Percentiles rank a stretch among this genome's conserved stretches.
Conservation (phyloP, 345 rosid species). For the Citrus sp. region DNA sequence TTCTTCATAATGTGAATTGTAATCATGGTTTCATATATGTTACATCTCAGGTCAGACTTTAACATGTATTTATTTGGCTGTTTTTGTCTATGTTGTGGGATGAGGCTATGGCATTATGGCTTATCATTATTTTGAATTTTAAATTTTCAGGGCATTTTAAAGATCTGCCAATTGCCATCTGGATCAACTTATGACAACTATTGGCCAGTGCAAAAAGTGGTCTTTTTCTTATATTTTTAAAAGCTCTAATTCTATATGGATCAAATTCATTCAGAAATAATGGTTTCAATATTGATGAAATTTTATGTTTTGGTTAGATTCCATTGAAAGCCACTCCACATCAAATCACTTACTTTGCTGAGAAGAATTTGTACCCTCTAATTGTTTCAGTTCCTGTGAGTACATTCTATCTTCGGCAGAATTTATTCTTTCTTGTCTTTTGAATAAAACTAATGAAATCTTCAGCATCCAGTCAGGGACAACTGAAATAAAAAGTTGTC, state of each 20-base stretch:
- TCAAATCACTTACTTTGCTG: slow-evolving; percentile 92
- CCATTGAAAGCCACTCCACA: slow-evolving; percentile 95
- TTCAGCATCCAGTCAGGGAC: neutral
- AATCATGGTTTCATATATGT: slow-evolving; percentile 94
- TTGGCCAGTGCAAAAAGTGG: slow-evolving; percentile 97
- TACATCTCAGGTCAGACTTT: slow-evolving; percentile 71
- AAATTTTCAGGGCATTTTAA: slow-evolving; percentile 68
- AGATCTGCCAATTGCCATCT: slow-evolving; percentile 92
- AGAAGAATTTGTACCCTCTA: slow-evolving; percentile 81
- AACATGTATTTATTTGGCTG: slow-evolving; percentile 8
- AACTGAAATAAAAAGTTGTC: neutral
- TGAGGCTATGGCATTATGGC: slow-evolving; percentile 13
- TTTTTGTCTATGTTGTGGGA: slow-evolving; percentile 9
- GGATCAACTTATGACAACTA: slow-evolving; percentile 81
- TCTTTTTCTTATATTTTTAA: neutral
- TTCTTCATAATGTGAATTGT: slow-evolving; percentile 96
- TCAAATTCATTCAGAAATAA: neutral
- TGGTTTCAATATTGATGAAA: neutral
- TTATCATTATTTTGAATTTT: slow-evolving; percentile 15
- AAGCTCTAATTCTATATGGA: neutral
- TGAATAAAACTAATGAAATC: neutral
- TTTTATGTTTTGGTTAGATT: slow-evolving; percentile 46
- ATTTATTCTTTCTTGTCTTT: neutral
- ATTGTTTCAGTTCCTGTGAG: slow-evolving; percentile 92
- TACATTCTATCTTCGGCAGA: neutral